Base-by-base conservation (phyloP, 371 early-diverging fungal genomes). In the Mortierella sp. region DNA sequence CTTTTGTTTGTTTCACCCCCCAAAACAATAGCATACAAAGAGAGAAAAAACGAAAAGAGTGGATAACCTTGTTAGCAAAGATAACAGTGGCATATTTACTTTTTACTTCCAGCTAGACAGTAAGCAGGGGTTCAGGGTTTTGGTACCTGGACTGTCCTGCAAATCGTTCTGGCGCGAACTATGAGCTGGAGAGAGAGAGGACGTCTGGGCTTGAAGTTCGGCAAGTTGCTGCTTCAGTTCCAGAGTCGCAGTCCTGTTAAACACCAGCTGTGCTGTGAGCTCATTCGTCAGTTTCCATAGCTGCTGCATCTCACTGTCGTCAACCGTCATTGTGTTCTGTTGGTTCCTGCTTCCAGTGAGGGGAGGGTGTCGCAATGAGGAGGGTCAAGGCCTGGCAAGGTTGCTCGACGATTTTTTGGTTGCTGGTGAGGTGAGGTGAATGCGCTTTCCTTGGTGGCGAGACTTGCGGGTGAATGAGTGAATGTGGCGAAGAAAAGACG, bases 241-340 rank as follows among this genome's bases (percentile, higher is more conserved):
- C 27, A 86, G 75, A 1, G 83, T 80, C 29, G 76, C 82, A 48
- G 75, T 86, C 24, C 87, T 74, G 73, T 86, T 86, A 49, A 80
- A 86, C 35, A 86, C 83, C 65, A 86, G 83, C 80, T 86, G 87
- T 35, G 87, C 82, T 6, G 87, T 86, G 78, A 86, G 82, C 46
- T 86, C 87, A 51, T 86, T 86, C n/a, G 87, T 86, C 3, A 86
- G 83, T 78, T 82, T 86, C 87, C 87, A 86, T 43, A 86, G 72
- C 73, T 70, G 79, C 71, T 86, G 87, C 87, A 86, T 86, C 24
- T 71, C 80, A 38, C 56, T 58, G 82, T 86, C 87, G 71, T 86
- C 87, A 29, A 86, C 82, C 43, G 82, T 82, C 87, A 86, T 86
- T 41, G n/a, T 11, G 32, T 12, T 60, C 56, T 27, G 48, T 58